Evolutionary conservation across 306 rosid genomes (phyloP).

Genomic region (Dalbergia cultrata): DNA sequence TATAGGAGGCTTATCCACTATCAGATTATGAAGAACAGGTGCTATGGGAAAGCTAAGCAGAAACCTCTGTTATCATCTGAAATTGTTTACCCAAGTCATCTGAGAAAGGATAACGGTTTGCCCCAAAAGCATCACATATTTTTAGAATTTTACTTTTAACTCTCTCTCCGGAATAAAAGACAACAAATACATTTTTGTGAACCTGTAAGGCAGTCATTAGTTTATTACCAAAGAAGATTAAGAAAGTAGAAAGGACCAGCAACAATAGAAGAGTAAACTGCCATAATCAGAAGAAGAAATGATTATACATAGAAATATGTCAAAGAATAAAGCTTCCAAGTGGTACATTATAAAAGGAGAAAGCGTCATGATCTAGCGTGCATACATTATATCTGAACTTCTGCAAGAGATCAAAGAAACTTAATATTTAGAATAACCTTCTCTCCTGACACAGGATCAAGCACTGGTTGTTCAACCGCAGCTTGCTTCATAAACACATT

Average conservation of each 20-base stretch:
- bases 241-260: slow-evolving; percentile 27
- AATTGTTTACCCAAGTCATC: slow-evolving; percentile 72
- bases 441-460: slow-evolving; percentile 83
- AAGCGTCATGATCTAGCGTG: slow-evolving; percentile 6
- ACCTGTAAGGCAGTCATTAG: slow-evolving; percentile 59
- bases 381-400: slow-evolving; percentile 24
- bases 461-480: slow-evolving; percentile 65
- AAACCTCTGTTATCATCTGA: slow-evolving; percentile 70
- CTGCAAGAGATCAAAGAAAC: slow-evolving; percentile 26
- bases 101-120: slow-evolving; percentile 85
- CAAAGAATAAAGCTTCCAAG: background rate
- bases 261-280: slow-evolving; percentile 25
- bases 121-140: slow-evolving; percentile 89
- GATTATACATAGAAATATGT: slow-evolving; percentile 4
- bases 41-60: slow-evolving; percentile 1
- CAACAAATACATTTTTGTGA: slow-evolving; percentile 82
- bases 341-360: slow-evolving; percentile 18
- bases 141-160: slow-evolving; percentile 78
- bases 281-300: slow-evolving; percentile 15
- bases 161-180: slow-evolving; percentile 88
- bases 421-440: slow-evolving; percentile 61
- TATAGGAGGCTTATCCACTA: slow-evolving; percentile 30
- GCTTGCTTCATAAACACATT: slow-evolving; percentile 80
- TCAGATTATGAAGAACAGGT: slow-evolving; percentile 22
- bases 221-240: slow-evolving; percentile 24